Base-by-base conservation (phyloP, 2,329 filamentous ascomycete species). In the Aspergillus sp. region DNA sequence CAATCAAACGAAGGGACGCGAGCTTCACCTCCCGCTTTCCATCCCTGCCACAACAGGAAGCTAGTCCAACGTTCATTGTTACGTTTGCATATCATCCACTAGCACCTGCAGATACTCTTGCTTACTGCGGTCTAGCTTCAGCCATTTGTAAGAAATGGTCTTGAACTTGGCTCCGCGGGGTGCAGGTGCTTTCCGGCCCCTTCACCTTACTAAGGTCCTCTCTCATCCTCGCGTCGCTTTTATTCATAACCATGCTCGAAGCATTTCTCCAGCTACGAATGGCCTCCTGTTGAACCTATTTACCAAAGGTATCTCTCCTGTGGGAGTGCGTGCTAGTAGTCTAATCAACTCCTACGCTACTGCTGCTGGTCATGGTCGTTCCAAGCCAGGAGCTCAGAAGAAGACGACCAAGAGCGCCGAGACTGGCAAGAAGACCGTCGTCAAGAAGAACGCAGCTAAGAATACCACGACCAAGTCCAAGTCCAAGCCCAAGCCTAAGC, bases 311-410 rank as follows among this genome's bases (percentile, higher is more conserved):
- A 25, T 51, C 13, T 49, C 49, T 46, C 45, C 53, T 7, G 25
- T 49, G 4, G 49, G 46, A 42, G 46, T 49, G n/a, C 54, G 58
- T 41, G 56, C 58, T 13, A 49, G 55, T 20, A 49, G 51, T 25
- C 53, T 60, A 20, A 58, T 56, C 48, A 51, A 57, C 47, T 56
- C 56, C 30, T 68, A 67, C 55, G 64, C 65, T n/a, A 64, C 64
- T 35, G 50, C 62, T 22, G 60, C 60, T 30, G 57, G 58, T 33
- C 53, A 57, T 30, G 57, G 58, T 33, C 53, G 58, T 35, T 52
- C 63, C 12, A 67, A 68, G 52, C 35, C 57, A 64, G 48, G 60
- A 59, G 17, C 61, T 57, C 45, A 49, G 58, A 49, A 35, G 19
- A 51, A 45, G 38, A 39, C 45, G 3, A 44, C 48, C 15, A 51